phyloP scores from a whole-genome alignment of 2,329 filamentous ascomycete genomes.

The Tolypocladium tundrense region DNA sequence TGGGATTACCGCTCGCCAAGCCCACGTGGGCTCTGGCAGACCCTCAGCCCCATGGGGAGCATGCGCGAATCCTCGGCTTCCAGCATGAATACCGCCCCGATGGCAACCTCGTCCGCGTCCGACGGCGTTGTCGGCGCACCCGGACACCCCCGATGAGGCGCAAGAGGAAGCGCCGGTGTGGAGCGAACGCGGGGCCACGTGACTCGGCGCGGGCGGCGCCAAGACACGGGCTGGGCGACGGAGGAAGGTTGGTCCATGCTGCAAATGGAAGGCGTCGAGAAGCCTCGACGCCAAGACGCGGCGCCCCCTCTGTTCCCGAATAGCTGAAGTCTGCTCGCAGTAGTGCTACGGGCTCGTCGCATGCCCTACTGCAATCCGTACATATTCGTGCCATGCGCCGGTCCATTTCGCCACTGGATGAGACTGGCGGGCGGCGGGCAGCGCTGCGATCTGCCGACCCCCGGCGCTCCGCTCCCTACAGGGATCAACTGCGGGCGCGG shows the following conservation, averaged over 20 bases:
- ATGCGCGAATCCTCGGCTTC: too few species aligned
- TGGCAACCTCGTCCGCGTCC: too few species aligned
- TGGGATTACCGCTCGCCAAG: too few species aligned
- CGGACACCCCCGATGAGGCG: not conserved
- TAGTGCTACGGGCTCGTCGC: too few species aligned
- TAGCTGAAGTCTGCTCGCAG: too few species aligned
- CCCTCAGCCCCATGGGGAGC: too few species aligned
- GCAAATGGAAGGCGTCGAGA: not conserved
- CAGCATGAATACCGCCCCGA: too few species aligned
- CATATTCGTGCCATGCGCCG: too few species aligned
- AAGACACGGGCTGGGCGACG: not conserved
- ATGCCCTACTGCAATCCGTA: not conserved
- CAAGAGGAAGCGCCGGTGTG: not conserved
- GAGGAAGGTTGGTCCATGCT: not conserved
- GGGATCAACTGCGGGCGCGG: not conserved
- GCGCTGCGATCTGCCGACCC: not conserved
- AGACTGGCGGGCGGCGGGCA: not conserved
- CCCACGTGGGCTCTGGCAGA: too few species aligned
- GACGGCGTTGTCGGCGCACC: not conserved
- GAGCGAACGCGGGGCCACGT: not conserved
- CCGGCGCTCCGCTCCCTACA: not conserved
- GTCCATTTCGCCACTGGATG: too few species aligned
- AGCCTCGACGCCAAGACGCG: not conserved
- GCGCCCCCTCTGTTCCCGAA: not conserved
- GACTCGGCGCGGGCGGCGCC: not conserved